Base-by-base conservation (phyloP, 306 rosid genomes). In the Corylus avellana region DNA sequence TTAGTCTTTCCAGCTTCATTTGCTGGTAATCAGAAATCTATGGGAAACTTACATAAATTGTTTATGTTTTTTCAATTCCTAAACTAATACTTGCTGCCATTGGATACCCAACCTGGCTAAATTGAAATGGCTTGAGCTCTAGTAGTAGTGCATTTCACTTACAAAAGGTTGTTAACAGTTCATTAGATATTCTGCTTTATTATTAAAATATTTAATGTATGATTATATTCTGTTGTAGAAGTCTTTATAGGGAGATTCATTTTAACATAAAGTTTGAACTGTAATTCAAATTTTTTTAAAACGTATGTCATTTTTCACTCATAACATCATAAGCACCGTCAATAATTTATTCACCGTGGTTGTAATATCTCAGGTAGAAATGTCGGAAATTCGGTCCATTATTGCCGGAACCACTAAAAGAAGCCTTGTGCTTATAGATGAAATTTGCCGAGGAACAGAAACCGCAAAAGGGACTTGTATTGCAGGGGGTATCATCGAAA, bases 371-470 rank as follows among this genome's bases (percentile, higher is more conserved):
- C 91, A 95, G 98, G 98, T 95, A 63, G 98, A 95, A 84, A 95
- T 95, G 98, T 93, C 98, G 4, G 98, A 95, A 86, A 84, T 95
- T 83, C 90, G 93, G 78, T 90, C 97, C 35, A 90, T 95, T 83
- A 73, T 95, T 69, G 74, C 82, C 42, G 92, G 93, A 75, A 88
- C 93, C 53, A 85, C 92, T 71, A 77, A 87, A 80, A 89, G 92
- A 83, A 95, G 98, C 84, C 97, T 95, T 25, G 93, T 95, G 77
- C 98, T 95, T 78, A 78, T 95, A 73, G 98, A 95, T 82, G 98
- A 95, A 89, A 92, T 95, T 75, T 95, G 98, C 81, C 90, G 98
- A 42, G 98, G 98, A 84, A 95, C 98, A 80, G 98, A 95, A 84
- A 92, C 97, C 17, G 95, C 93, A 3, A 95, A 95, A 84, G 98